These are phyloP conservation scores for Aspergillus conjunctus DNA, from an alignment of 495 filamentous ascomycete genomes.

Conservation along the genomic window DNA sequence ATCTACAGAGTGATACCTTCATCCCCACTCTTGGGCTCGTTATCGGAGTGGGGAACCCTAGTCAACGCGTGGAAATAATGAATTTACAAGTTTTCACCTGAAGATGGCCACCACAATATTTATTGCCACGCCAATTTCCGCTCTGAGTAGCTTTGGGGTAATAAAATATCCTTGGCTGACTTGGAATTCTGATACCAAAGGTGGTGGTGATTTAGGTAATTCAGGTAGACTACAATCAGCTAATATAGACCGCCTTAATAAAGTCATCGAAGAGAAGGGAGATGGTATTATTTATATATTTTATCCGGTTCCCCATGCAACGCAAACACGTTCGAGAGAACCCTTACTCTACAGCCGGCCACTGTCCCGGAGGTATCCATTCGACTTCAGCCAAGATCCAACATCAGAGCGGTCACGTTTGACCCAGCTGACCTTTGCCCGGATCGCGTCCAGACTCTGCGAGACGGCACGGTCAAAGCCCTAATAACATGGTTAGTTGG, in stretches of 20 bases:
- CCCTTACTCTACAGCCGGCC: constrained; percentile 41
- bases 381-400: constrained; percentile 59
- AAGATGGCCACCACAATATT: neutral
- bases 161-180: neutral
- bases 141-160: neutral
- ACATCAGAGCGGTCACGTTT: constrained; percentile 64
- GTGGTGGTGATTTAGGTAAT: neutral
- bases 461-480: constrained; percentile 61
- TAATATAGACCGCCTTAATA: neutral
- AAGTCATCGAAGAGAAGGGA: neutral
- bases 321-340: neutral
- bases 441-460: constrained; percentile 62
- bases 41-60: neutral
- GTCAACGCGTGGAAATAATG: neutral
- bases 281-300: constrained; percentile 9
- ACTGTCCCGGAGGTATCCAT: constrained; percentile 49
- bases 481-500: constrained; percentile 29
- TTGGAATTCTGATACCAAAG: constrained; percentile 1
- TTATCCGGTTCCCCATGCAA: neutral
- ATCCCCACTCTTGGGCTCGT: neutral
- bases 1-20: neutral
- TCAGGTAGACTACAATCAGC: neutral
- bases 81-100: neutral
- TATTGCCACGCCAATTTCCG: neutral
- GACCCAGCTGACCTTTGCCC: constrained; percentile 63